Evolutionary conservation across 768 basidiomycete genomes (phyloP).

Genomic region (Amanita inopinata): DNA sequence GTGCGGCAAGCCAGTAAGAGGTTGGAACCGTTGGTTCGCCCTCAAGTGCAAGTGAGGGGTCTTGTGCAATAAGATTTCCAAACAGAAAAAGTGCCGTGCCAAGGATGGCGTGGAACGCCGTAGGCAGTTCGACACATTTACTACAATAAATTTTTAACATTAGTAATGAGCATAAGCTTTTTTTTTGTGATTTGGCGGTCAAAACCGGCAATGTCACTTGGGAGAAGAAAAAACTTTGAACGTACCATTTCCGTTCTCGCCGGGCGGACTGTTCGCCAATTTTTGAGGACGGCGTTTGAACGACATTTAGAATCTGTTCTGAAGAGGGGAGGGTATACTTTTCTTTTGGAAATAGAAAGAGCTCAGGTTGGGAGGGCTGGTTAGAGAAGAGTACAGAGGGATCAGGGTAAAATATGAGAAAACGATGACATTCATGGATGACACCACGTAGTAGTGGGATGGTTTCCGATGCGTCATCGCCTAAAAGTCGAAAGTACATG

Average conservation of each 20-base stretch:
- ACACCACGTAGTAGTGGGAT: conserved; percentile 51
- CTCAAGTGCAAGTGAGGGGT: conserved; percentile 36
- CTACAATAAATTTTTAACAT: conserved; percentile 14
- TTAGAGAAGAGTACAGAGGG: conserved; percentile 40
- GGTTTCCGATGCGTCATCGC: conserved; percentile 36
- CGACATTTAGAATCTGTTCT: too few species aligned
- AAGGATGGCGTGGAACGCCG: conserved; percentile 57
- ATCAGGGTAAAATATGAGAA: conserved; percentile 43
- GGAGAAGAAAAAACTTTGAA: not conserved
- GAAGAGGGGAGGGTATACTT: not conserved
- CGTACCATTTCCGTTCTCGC: conserved; percentile 13
- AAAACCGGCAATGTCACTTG: too few species aligned
- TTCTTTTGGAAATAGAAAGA: too few species aligned
- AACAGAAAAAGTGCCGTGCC: conserved; percentile 57
- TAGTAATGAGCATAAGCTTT: not conserved
- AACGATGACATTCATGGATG: conserved; percentile 61
- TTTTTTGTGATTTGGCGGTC: not conserved
- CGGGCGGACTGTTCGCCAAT: conserved; percentile 5
- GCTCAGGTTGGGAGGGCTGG: conserved; percentile 8
- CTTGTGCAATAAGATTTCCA: conserved; percentile 48
- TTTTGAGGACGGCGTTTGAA: too few species aligned
- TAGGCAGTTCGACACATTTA: conserved; percentile 41
- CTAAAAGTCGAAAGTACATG: conserved; percentile 17
- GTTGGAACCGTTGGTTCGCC: conserved; percentile 45
- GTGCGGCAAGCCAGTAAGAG: conserved; percentile 57